Evolutionary conservation across 2,329 filamentous ascomycete species (phyloP), one percentile per base, ranked within the genome.

Genomic region (Triangularia setosa): DNA sequence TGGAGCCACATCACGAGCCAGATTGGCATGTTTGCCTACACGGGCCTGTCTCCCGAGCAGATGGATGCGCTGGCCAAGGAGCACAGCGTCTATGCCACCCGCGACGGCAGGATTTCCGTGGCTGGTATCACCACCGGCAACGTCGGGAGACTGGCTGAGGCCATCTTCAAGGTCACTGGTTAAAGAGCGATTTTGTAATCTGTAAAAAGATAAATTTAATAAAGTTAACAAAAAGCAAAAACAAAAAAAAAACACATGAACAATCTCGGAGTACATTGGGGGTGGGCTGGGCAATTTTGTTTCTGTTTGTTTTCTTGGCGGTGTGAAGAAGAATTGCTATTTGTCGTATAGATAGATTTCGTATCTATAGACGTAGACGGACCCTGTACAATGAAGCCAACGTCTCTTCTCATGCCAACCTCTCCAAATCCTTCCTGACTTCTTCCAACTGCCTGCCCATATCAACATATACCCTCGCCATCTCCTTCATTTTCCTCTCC

Each of bases 11-110:
- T 99, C 81, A 98, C 95, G 72, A 93, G 85, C 80, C 92, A 96
- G 87, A 99, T 99, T 74, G 95, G 95, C 82, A 99, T 99, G 95
- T 99, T 99, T 76, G 94, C 95, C 72, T 99, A 96, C 86, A 99
- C 95, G 60, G 95, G 95, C 67, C 83, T 99, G 74, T 94, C 84
- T 73, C 83, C 93, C 62, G 89, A 94, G 80, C 91, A 97, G 83
- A 97, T 98, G 92, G 90, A 94, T 63, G 83, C 82, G 74, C 84
- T 99, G 68, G 92, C 93, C 71, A 93, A 96, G 84, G 92, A 98
- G 83, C 92, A 95, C 85, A 97, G 92, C 66, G 94, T 99, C 73
- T 99, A 99, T 78, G 94, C 93, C 70, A 98, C 95, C 79, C 95
- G 92, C 84, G 90, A 95, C 75, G 91, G 91, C 72, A 87, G 91